Conservation (phyloP, 768 basidiomycete genomes). For the Termitomyces eurrhizus region DNA sequence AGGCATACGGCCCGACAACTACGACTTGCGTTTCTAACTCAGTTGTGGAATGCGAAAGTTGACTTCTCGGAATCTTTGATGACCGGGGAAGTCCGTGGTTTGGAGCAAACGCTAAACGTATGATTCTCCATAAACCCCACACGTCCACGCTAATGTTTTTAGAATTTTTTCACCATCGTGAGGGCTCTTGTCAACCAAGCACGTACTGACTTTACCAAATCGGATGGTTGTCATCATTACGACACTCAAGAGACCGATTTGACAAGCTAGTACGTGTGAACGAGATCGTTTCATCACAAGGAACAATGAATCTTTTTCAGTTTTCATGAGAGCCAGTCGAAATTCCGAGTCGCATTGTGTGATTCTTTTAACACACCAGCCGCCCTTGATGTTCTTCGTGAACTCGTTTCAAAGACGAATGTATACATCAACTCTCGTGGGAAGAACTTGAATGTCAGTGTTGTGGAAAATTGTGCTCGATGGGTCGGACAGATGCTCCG, state of each 20-base stretch:
- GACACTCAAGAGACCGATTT: constrained; percentile 67
- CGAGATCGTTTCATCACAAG: background rate
- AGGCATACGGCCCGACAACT: constrained; percentile 85
- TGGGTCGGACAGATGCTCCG: constrained; percentile 75
- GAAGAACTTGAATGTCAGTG: constrained; percentile 52
- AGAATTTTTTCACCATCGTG: constrained; percentile 94
- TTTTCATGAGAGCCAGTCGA: constrained; percentile 66
- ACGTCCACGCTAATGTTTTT: constrained; percentile 8
- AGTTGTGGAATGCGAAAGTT: constrained; percentile 88
- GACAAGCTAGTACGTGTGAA: constrained; percentile 45
- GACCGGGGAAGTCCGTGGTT: constrained; percentile 83
- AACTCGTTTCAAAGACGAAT: constrained; percentile 82
- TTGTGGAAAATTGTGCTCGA: constrained; percentile 59
- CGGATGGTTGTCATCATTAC: constrained; percentile 64
- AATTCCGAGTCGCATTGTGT: constrained; percentile 84
- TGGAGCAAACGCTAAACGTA: constrained; percentile 86
- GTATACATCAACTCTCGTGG: constrained; percentile 76
- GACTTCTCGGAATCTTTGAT: constrained; percentile 92
- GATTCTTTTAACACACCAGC: constrained; percentile 96
- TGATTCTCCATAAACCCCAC: constrained; percentile 20
- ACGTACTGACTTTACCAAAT: constrained; percentile 40
- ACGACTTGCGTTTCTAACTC: constrained; percentile 85
- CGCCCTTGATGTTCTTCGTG: constrained; percentile 71
- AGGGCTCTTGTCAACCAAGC: constrained; percentile 73
- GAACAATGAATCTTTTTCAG: constrained; percentile 34